Evolutionary conservation across 2,329 filamentous ascomycete species (phyloP).

Genomic region (Chaetomiaceae sp.): DNA sequence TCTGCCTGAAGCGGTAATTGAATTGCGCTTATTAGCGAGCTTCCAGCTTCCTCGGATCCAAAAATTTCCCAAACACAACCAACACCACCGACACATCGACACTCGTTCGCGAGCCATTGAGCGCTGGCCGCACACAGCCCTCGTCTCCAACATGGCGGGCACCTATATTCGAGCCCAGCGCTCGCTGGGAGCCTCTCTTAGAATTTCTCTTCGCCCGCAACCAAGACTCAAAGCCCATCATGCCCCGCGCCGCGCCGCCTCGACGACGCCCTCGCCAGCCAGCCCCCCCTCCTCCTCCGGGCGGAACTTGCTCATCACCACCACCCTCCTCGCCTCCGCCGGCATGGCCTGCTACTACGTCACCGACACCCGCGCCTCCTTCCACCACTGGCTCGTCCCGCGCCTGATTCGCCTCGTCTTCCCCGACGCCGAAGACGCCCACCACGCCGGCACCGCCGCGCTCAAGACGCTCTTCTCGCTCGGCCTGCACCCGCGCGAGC

Average conservation of each 20-base stretch:
- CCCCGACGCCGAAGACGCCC: constrained; percentile 85
- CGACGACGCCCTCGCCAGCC: constrained; percentile 24
- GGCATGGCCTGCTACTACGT: constrained; percentile 58
- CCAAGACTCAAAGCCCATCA: constrained; percentile 11
- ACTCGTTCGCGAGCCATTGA: constrained; percentile 29
- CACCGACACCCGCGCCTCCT: constrained; percentile 69
- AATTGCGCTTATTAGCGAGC: no score
- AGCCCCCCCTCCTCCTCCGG: constrained; percentile 30
- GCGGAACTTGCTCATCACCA: constrained; percentile 38
- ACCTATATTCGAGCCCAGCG: constrained; percentile 28
- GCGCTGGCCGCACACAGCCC: constrained; percentile 29
- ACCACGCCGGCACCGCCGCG: constrained; percentile 67
- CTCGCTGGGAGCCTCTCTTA: constrained; percentile 24
- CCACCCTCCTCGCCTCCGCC: constrained; percentile 38
- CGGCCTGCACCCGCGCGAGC: constrained; percentile 76
- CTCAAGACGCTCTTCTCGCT: constrained; percentile 70
- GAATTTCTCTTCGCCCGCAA: constrained; percentile 18
- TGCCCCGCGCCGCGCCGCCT: constrained; percentile 21
- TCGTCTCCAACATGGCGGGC: constrained; percentile 30
- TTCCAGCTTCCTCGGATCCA: neutral
- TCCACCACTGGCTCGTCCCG: constrained; percentile 64
- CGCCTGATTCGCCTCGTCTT: constrained; percentile 61
- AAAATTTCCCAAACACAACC: constrained; percentile 3
- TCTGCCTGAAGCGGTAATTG: no score
- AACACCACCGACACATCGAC: constrained; percentile 3